These are phyloP conservation scores for Trichoderma reesei DNA, from an alignment of 495 filamentous ascomycete species.

Conservation along the genomic window DNA sequence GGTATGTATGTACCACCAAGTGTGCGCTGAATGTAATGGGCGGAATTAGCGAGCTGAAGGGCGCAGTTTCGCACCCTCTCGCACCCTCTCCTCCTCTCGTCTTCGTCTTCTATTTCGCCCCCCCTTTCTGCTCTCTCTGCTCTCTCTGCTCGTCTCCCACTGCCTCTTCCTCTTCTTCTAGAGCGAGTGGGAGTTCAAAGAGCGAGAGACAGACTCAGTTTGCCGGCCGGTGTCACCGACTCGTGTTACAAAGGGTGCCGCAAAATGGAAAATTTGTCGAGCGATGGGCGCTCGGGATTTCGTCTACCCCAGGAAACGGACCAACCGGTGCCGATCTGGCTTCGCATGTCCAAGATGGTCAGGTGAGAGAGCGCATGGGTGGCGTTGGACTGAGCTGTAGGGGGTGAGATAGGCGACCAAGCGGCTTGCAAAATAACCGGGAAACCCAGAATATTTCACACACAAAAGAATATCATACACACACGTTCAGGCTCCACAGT, in stretches of 20 bases:
- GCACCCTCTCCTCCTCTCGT: no score
- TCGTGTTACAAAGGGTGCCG: background rate
- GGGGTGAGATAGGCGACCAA: no score
- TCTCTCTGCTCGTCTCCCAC: background rate
- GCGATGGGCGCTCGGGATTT: background rate
- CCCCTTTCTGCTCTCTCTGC: background rate
- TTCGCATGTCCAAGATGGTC: slow-evolving; percentile 1
- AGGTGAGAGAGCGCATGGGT: slow-evolving; percentile 6
- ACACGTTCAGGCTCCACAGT: no score
- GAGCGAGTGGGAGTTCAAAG: no score
- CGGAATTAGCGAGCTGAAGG: background rate
- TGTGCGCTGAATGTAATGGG: background rate
- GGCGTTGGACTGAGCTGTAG: background rate
- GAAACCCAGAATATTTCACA: no score
- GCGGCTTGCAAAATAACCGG: no score
- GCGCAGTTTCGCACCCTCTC: background rate
- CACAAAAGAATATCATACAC: no score
- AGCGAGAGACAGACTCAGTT: background rate
- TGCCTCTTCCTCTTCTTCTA: background rate
- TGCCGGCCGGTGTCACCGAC: background rate
- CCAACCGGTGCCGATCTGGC: background rate
- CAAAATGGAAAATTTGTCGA: background rate
- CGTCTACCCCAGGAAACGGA: background rate
- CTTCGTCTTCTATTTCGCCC: no score
- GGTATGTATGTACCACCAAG: background rate